Evolutionary conservation across 257 asterid species (phyloP), one percentile per base, ranked within the genome.

Genomic region (Solanum clarkiae): DNA sequence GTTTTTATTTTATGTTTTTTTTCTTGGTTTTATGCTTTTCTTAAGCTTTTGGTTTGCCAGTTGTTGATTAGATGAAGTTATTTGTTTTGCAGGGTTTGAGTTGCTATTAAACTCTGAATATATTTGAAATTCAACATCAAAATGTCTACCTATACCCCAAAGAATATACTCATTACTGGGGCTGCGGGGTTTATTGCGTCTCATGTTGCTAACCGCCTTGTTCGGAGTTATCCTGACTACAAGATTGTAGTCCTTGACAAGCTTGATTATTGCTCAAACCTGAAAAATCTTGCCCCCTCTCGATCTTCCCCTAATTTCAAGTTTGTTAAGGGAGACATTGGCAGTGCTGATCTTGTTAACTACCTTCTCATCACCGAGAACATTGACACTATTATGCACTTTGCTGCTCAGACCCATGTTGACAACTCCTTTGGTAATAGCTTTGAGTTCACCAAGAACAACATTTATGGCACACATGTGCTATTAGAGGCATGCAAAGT

Each of bases 371-470:
- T 93, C 82, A 91, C 99, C 0, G 99, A 96, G 90, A 91, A 93
- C 88, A 96, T 96, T 20, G 99, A 96, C 92, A 96, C 99, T 12
- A 96, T 96, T 45, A 96, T 96, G 99, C 99, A 96, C 91, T 96
- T 96, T 89, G 99, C 99, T n/a, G 99, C 99, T 29, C 99, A 96
- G 82, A 96, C 99, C 85, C 99, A 95, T 79, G 99, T 95, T 18
- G 99, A 95, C 88, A 95, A 95, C 86, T 95, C 99, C 3, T 95
- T 95, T 17, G 99, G 99, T 54, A 95, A 95, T 92, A 94, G 98
- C 86, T 95, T 95, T 53, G 99, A 95, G 91, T 96, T 96, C 85
- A 96, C 99, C 89, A 96, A 94, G 92, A 96, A 96, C 91, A 96
- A 96, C 92, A 93, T 96, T 72, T 96, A 96, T 20, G 99, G 99